Conservation (phyloP, 148 eudicot species). For the Rhododendron mucronatum region DNA sequence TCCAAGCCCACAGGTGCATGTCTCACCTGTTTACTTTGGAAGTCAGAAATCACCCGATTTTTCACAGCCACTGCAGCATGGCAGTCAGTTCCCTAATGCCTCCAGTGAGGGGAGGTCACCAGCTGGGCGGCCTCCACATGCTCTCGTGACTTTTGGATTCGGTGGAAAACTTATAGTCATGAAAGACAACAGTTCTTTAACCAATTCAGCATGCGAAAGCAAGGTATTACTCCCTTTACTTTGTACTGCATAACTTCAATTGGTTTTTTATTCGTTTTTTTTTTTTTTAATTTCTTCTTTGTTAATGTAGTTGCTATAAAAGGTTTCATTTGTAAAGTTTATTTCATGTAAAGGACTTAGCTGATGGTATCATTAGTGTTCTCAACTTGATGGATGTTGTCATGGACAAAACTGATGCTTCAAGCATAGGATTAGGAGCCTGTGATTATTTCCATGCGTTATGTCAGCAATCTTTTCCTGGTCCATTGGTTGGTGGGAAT, state of each 20-base stretch:
- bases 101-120: conserved; percentile 50
- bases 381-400: conserved; percentile 53
- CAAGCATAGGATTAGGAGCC: conserved; percentile 27
- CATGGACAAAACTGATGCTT: conserved; percentile 25
- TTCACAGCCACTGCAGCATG: conserved; percentile 39
- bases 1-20: conserved; percentile 27
- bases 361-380: conserved; percentile 43
- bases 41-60: conserved; percentile 28
- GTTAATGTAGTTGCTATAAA: neutral
- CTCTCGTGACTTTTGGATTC: conserved; percentile 74
- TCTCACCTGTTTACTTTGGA: conserved; percentile 23
- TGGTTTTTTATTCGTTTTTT: neutral
- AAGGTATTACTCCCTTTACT: conserved; percentile 40
- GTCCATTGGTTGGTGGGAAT: conserved; percentile 66
- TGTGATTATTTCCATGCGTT: conserved; percentile 42
- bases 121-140: conserved; percentile 64
- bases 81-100: conserved; percentile 23
- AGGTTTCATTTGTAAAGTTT: neutral
- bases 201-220: conserved; percentile 35
- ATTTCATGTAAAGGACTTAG: conserved; percentile 50
- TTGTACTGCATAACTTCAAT: neutral
- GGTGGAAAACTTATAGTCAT: conserved; percentile 74
- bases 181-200: conserved; percentile 38
- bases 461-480: conserved; percentile 50
- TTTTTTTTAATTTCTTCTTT: neutral